A percentile compares a stretch with the other conserved stretches of the same genome.
These are phyloP conservation scores for Taiozyma sp. DNA, from an alignment of 1,139 yeast genomes.

Conservation along the genomic window DNA sequence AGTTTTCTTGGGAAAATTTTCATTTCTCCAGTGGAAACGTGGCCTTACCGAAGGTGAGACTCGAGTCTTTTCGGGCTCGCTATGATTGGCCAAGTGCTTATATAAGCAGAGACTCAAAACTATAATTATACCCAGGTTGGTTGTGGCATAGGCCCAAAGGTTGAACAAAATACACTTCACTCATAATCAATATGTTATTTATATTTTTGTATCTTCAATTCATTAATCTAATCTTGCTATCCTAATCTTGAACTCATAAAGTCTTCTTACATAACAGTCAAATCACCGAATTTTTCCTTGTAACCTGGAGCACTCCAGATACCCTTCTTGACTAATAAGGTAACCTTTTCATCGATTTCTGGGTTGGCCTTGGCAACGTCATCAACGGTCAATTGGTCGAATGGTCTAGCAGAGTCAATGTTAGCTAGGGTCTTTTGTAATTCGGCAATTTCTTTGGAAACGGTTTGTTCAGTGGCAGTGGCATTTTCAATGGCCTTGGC, in stretches of 20 bases:
- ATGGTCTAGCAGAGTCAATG: slow-evolving; percentile 96
- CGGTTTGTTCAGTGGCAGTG: slow-evolving; percentile 85
- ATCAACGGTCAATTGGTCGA: slow-evolving; percentile 92
- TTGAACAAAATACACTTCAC: neutral
- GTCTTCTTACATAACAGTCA: slow-evolving; percentile 77
- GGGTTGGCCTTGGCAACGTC: slow-evolving; percentile 95
- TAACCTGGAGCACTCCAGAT: slow-evolving; percentile 98
- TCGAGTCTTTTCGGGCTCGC: neutral
- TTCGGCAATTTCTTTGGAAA: slow-evolving; percentile 77
- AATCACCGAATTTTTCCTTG: slow-evolving; percentile 95
- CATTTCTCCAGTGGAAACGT: neutral
- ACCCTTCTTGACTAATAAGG: slow-evolving; percentile 93
- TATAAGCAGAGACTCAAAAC: neutral
- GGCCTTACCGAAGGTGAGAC: neutral
- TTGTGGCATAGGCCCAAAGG: too few relatives aligned
- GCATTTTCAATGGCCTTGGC: slow-evolving; percentile 96
- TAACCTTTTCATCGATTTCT: slow-evolving; percentile 93
- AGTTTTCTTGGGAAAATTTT: neutral
- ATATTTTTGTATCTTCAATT: neutral
- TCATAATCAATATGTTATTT: neutral
- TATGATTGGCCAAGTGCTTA: neutral
- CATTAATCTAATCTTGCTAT: neutral
- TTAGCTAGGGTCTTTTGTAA: slow-evolving; percentile 85
- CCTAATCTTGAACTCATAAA: neutral
- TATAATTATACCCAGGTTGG: too few relatives aligned